These are phyloP conservation scores for Setaria viridis DNA, from an alignment of 202 grass and related monocot species.

Conservation along the genomic window DNA sequence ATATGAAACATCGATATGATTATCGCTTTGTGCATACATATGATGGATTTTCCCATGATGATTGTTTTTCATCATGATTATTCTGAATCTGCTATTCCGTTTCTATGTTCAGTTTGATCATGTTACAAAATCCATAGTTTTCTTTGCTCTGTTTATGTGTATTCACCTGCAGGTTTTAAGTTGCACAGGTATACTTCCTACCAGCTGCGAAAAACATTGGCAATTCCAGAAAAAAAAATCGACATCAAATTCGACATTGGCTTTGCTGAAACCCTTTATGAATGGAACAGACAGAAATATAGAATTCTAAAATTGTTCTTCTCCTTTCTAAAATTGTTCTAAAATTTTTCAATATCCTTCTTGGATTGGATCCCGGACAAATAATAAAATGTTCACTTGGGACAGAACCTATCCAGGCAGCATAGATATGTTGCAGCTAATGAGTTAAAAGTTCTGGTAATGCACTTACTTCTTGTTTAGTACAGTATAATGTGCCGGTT, in stretches of 20 bases:
- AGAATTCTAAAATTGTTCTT: neutral
- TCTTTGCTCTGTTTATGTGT: neutral
- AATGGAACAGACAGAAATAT: neutral
- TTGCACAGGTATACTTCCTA: neutral
- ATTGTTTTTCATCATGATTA: neutral
- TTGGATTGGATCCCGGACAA: neutral
- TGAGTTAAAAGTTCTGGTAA: slow-evolving; percentile 13
- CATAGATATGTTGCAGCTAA: neutral
- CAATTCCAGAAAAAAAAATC: neutral
- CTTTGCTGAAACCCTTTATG: neutral
- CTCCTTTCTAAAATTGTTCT: no score
- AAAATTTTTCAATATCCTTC: neutral
- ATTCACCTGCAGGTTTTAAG: neutral
- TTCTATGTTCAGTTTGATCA: neutral
- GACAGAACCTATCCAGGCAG: neutral
- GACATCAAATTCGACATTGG: no score
- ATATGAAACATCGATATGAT: no score
- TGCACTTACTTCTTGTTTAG: neutral
- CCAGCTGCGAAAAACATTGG: neutral
- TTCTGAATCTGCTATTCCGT: neutral
- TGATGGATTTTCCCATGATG: neutral
- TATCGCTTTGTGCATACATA: no score
- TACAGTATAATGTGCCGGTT: no score
- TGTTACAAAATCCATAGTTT: neutral
- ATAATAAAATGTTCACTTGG: neutral